Evolutionary conservation across 345 rosid species (phyloP).

Genomic region (Gossypium mustelinum): DNA sequence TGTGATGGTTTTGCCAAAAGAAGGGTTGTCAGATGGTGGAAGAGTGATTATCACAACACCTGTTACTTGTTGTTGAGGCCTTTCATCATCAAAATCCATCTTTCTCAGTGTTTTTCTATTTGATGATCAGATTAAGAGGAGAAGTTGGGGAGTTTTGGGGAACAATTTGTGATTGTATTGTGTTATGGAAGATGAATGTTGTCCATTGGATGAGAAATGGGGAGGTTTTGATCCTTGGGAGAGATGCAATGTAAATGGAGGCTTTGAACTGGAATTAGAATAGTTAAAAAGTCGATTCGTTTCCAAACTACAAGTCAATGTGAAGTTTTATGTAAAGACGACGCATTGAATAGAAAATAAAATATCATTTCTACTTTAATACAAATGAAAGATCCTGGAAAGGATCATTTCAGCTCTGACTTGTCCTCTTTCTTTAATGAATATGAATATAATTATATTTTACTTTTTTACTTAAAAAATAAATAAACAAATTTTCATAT

Average conservation of each 20-base stretch:
- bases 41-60: constrained; percentile 79
- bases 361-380: neutral
- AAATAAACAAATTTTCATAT: too few relatives aligned
- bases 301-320: neutral
- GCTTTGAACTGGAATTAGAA: neutral
- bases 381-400: neutral
- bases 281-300: neutral
- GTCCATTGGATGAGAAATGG: neutral
- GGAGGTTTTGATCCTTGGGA: too few relatives aligned
- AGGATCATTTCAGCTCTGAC: neutral
- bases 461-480: too few relatives aligned
- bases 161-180: neutral
- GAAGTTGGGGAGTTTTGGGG: neutral
- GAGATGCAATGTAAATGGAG: too few relatives aligned
- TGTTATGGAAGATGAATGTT: neutral
- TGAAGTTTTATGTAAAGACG: neutral
- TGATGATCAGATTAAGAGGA: neutral
- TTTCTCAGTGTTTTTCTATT: neutral
- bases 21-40: constrained; percentile 79
- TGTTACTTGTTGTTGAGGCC: constrained; percentile 29
- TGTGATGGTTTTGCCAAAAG: constrained; percentile 84
- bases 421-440: neutral
- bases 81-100: constrained; percentile 48
- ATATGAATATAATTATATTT: too few relatives aligned
- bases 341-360: neutral